Percentiles rank a stretch among this genome's conserved stretches.
Conservation (phyloP, 2,329 filamentous ascomycete species). For the Orbilia brochopaga region DNA sequence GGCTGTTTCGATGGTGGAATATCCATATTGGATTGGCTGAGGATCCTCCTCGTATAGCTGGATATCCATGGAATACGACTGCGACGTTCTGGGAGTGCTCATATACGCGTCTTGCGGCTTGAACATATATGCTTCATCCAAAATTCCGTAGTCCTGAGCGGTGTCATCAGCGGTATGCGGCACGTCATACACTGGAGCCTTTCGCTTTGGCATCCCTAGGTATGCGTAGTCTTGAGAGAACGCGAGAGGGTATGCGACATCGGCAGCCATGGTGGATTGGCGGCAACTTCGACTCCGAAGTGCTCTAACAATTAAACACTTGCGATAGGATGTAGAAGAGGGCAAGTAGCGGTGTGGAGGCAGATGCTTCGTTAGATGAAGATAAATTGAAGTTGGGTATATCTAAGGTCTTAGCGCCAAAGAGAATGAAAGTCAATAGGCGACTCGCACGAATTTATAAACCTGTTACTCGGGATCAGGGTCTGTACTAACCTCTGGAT, state of each 20-base stretch:
- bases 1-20: conserved; percentile 25
- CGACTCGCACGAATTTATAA: conserved; percentile 22
- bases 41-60: conserved; percentile 15
- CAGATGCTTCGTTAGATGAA: not conserved
- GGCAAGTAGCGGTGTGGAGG: conserved; percentile 5
- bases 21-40: conserved; percentile 15
- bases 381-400: conserved; percentile 9
- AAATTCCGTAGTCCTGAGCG: conserved; percentile 31
- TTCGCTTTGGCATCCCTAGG: conserved; percentile 48
- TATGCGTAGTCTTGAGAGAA: conserved; percentile 49
- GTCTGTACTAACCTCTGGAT: conserved; percentile 19
- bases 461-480: not conserved
- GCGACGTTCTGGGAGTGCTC: conserved; percentile 38
- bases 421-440: conserved; percentile 16
- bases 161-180: conserved; percentile 18
- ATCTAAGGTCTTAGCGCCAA: conserved; percentile 13
- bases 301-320: conserved; percentile 21
- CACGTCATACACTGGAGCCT: conserved; percentile 24
- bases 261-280: conserved; percentile 24
- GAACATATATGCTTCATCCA: conserved; percentile 35
- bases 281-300: conserved; percentile 29
- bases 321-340: conserved; percentile 16
- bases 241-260: conserved; percentile 43
- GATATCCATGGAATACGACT: conserved; percentile 28
- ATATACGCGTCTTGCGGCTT: conserved; percentile 26